Evolutionary conservation across 164 flowering plant genomes (phyloP).

Genomic region (Houttuynia cordata): DNA sequence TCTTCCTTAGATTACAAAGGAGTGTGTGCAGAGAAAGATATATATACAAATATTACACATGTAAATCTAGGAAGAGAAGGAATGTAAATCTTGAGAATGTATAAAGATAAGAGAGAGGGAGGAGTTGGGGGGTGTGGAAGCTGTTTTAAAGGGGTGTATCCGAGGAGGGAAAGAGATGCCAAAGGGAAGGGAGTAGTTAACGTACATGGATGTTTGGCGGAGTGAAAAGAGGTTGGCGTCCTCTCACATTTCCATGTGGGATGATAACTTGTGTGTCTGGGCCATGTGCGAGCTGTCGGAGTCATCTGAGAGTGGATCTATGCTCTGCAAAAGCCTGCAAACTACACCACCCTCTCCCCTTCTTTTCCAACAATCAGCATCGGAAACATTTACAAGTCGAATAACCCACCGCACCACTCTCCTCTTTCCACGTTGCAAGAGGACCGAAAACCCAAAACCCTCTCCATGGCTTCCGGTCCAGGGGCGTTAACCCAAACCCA

Average conservation of each 20-base stretch:
- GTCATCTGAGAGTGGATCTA: not conserved
- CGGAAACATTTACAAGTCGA: no score
- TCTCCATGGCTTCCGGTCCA: no score
- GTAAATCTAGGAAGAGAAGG: not conserved
- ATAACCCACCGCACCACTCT: no score
- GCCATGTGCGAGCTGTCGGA: constrained; percentile 4
- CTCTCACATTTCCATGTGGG: constrained; percentile 4
- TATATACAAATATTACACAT: no score
- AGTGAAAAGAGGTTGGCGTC: not conserved
- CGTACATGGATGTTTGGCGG: constrained; percentile 2
- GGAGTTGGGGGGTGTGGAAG: no score
- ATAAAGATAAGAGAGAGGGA: constrained; percentile 10
- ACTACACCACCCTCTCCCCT: not conserved
- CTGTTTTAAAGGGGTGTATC: constrained; percentile 9
- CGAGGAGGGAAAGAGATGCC: not conserved
- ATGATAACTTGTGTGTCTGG: constrained; percentile 2
- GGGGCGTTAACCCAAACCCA: no score
- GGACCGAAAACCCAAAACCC: no score
- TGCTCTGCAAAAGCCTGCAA: constrained; percentile 6
- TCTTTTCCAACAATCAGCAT: not conserved
- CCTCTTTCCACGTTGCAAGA: no score
- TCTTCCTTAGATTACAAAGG: no score
- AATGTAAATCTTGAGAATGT: not conserved
- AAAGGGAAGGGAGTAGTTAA: no score
- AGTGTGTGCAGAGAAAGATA: not conserved